A percentile compares a stretch with the other conserved stretches of the same genome.
phyloP scores from a whole-genome alignment of 179 eudicot species.

The Amaranthus tricolor region DNA sequence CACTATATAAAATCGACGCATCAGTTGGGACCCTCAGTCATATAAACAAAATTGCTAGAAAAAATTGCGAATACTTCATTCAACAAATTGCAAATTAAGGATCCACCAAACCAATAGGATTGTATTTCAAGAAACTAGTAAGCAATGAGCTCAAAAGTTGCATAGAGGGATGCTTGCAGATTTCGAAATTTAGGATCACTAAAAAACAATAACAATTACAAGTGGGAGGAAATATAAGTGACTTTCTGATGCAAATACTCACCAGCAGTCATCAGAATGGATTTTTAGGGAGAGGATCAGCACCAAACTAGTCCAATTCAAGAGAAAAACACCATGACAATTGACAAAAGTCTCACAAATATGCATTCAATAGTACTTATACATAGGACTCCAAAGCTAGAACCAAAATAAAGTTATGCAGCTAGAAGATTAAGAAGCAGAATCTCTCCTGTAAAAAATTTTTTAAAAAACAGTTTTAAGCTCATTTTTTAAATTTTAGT shows the following conservation, averaged over 20 bases:
- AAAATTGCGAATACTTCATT: not conserved
- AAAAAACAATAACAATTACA: not conserved
- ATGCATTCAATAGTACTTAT: no score
- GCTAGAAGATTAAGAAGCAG: not conserved
- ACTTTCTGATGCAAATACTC: not conserved
- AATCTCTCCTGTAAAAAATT: not conserved
- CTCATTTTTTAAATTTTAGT: conserved; percentile 5
- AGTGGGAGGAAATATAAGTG: not conserved
- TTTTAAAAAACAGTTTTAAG: not conserved
- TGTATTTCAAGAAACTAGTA: not conserved
- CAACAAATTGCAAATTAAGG: not conserved
- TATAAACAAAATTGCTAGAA: not conserved
- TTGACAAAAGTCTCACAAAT: not conserved
- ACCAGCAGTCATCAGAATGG: not conserved
- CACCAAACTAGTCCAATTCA: not conserved
- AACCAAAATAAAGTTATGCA: not conserved
- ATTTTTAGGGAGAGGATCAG: not conserved
- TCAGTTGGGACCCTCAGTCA: not conserved
- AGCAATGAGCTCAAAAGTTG: no score
- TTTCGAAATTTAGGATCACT: not conserved
- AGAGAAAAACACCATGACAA: not conserved
- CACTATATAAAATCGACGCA: no score
- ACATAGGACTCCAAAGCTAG: not conserved
- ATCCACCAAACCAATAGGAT: not conserved
- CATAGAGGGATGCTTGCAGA: not conserved